phyloP scores from a whole-genome alignment of 148 eudicot species.

The Camellia granthamiana region DNA sequence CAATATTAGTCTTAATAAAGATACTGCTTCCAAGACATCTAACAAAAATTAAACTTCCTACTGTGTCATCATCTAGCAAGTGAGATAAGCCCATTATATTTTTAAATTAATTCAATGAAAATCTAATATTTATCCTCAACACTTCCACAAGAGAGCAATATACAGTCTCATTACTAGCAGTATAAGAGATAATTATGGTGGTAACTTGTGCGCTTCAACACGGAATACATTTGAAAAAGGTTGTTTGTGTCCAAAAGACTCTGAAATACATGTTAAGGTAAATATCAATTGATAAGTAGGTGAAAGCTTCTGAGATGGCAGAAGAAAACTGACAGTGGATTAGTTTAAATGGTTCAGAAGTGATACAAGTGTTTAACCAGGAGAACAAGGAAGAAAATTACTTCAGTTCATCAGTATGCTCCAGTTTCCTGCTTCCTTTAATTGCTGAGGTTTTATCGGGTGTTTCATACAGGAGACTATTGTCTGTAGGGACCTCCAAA shows the following conservation, averaged over 20 bases:
- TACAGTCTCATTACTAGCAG: background rate
- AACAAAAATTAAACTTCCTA: background rate
- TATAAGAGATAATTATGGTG: constrained; percentile 4
- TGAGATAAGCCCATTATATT: background rate
- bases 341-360: background rate
- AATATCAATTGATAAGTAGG: background rate
- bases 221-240: background rate
- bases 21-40: background rate
- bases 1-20: background rate
- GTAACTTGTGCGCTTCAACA: background rate
- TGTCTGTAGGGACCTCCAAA: too few species aligned
- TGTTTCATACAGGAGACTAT: too few species aligned
- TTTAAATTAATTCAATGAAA: background rate
- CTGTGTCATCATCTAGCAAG: background rate
- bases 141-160: background rate
- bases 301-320: background rate
- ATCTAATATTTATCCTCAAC: background rate
- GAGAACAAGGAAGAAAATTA: constrained; percentile 22
- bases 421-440: too few species aligned
- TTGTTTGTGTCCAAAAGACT: background rate
- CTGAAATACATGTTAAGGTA: background rate
- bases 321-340: background rate
- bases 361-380: background rate
- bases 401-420: constrained; percentile 59
- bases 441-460: too few species aligned